Evolutionary conservation across 2,329 filamentous ascomycete species (phyloP).

Genomic region (Colletotrichum tamarilloi): DNA sequence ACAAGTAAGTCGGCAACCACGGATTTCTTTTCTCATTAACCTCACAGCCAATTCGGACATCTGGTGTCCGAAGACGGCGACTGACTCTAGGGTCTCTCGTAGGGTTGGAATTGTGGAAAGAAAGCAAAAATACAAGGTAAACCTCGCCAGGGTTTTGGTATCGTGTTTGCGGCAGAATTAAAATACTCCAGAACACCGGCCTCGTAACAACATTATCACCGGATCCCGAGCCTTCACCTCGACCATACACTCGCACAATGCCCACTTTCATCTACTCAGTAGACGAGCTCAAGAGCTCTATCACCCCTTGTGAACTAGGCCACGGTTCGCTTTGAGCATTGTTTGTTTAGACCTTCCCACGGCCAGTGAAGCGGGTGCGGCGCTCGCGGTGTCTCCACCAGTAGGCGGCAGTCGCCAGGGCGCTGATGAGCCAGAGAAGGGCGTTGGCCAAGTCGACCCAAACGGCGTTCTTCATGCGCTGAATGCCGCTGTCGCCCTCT

Average conservation of each 20-base stretch:
- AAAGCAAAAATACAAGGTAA: neutral
- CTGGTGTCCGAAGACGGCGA: neutral
- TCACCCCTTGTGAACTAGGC: neutral
- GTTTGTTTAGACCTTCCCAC: slow-evolving; percentile 60
- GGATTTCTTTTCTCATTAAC: neutral
- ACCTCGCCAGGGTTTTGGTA: slow-evolving; percentile 11
- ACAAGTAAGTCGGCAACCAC: neutral
- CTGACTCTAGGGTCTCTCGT: neutral
- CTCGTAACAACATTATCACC: neutral
- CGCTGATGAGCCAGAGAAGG: slow-evolving; percentile 79
- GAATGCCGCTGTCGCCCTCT: slow-evolving; percentile 71
- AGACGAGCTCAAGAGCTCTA: neutral
- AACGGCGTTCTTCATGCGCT: slow-evolving; percentile 86
- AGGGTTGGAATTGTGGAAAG: neutral
- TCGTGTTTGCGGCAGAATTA: neutral
- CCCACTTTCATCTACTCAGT: neutral
- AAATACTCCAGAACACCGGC: neutral
- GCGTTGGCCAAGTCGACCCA: slow-evolving; percentile 84
- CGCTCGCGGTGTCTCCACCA: slow-evolving; percentile 68
- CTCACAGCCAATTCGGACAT: neutral
- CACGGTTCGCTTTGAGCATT: neutral
- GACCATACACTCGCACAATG: neutral
- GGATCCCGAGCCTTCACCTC: neutral
- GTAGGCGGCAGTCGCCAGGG: slow-evolving; percentile 64
- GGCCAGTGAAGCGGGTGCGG: slow-evolving; percentile 67